Conservation (phyloP, 2,329 filamentous ascomycete genomes). For the Rugonectria rugulosa region DNA sequence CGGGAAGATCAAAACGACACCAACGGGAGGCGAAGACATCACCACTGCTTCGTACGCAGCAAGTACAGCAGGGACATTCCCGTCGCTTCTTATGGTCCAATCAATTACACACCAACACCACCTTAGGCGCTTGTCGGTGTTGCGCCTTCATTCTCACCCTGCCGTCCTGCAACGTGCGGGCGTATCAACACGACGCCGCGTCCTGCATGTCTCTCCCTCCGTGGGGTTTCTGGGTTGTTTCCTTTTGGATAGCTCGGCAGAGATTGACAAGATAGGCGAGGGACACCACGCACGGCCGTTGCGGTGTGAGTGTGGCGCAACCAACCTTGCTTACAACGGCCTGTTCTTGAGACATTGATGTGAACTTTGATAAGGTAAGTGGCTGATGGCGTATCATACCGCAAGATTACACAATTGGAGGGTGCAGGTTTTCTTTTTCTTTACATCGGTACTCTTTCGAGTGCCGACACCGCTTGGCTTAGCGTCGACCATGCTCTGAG, state of each 20-base stretch:
- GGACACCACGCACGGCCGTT: slow-evolving; percentile 25
- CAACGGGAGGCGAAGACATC: neutral
- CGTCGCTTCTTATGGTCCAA: slow-evolving; percentile 3
- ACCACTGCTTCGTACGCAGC: too few species aligned
- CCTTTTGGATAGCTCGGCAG: slow-evolving; percentile 22
- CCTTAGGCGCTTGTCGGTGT: slow-evolving; percentile 13
- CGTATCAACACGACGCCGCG: slow-evolving; percentile 26
- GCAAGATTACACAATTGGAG: slow-evolving; percentile 9
- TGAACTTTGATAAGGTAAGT: slow-evolving; percentile 14
- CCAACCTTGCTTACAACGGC: slow-evolving; percentile 2
- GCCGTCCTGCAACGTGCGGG: slow-evolving; percentile 34
- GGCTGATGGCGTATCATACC: slow-evolving; percentile 1
- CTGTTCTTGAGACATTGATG: slow-evolving; percentile 11
- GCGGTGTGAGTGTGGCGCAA: slow-evolving; percentile 30
- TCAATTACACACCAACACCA: slow-evolving; percentile 6
- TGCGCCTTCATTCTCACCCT: slow-evolving; percentile 19
- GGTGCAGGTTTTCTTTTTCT: too few species aligned
- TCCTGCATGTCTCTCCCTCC: slow-evolving; percentile 17
- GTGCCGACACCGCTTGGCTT: too few species aligned
- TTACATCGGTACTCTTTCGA: too few species aligned
- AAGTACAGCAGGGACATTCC: neutral
- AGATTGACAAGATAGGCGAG: slow-evolving; percentile 21
- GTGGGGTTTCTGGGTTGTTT: slow-evolving; percentile 18
- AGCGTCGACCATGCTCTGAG: too few species aligned
- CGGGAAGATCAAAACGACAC: too few species aligned